Evolutionary conservation across 371 early-diverging fungal species (phyloP).

Genomic region (Synchytrium microbalum): DNA sequence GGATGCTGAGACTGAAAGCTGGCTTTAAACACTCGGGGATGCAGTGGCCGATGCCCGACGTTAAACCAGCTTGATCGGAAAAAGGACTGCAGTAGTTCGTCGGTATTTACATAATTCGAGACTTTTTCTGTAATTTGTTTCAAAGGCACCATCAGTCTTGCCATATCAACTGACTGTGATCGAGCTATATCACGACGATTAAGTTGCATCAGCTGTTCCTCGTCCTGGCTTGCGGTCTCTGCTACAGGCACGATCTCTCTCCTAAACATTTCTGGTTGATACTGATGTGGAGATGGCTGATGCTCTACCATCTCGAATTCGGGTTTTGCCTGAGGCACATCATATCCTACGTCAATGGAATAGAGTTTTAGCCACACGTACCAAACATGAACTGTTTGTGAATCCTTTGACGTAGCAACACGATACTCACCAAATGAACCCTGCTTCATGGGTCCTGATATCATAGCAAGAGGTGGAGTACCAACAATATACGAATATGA

Average conservation of each 20-base stretch:
- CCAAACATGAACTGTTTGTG: no score
- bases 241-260: not conserved
- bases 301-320: no score
- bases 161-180: no score
- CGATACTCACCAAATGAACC: no score
- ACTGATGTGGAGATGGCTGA: not conserved
- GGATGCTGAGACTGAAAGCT: not conserved
- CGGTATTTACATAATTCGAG: not conserved
- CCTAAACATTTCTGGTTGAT: not conserved
- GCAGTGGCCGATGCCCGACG: not conserved
- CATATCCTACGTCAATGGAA: no score
- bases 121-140: not conserved
- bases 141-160: not conserved
- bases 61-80: not conserved
- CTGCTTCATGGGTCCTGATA: no score
- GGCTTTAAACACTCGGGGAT: not conserved
- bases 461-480: no score
- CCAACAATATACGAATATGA: no score
- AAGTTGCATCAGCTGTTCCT: not conserved
- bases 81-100: not conserved
- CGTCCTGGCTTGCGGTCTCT: not conserved
- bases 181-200: not conserved
- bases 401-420: no score
- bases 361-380: no score
- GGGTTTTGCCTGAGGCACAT: no score